Percentiles rank a stretch among this genome's conserved stretches.
These are phyloP conservation scores for Acer yangbiense DNA, from an alignment of 345 rosid species.

Conservation along the genomic window DNA sequence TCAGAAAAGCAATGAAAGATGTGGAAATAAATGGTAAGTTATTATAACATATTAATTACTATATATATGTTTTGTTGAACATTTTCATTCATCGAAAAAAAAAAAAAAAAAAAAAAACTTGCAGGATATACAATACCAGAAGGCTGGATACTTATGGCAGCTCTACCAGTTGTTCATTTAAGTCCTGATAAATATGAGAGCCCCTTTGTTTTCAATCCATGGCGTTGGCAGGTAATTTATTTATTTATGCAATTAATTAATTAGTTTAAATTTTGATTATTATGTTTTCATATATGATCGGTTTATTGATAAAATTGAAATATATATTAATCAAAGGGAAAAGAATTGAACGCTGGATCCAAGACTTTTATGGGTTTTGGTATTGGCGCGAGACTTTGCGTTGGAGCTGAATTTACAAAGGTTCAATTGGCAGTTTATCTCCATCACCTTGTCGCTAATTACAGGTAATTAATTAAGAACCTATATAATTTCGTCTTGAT, in stretches of 20 bases:
- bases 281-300: no score
- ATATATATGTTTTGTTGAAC: background rate
- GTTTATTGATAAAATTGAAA: background rate
- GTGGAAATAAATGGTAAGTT: slow-evolving; percentile 35
- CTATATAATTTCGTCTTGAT: no score
- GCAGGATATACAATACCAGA: slow-evolving; percentile 48
- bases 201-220: slow-evolving; percentile 49
- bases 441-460: slow-evolving; percentile 30
- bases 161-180: slow-evolving; percentile 32
- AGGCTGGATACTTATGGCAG: slow-evolving; percentile 44
- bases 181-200: slow-evolving; percentile 35
- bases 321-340: slow-evolving; percentile 13
- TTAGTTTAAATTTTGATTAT: no score
- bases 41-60: no score
- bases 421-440: slow-evolving; percentile 39
- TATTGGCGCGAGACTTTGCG: slow-evolving; percentile 48
- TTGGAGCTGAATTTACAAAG: slow-evolving; percentile 49
- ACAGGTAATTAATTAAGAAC: slow-evolving; percentile 21
- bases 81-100: background rate
- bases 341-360: slow-evolving; percentile 34
- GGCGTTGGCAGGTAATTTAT: slow-evolving; percentile 44
- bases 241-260: background rate
- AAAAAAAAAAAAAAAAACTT: background rate
- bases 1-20: slow-evolving; percentile 41
- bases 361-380: slow-evolving; percentile 55